Evolutionary conservation across 129 eudicot species (phyloP).

Genomic region (Ambrosia artemisiifolia): DNA sequence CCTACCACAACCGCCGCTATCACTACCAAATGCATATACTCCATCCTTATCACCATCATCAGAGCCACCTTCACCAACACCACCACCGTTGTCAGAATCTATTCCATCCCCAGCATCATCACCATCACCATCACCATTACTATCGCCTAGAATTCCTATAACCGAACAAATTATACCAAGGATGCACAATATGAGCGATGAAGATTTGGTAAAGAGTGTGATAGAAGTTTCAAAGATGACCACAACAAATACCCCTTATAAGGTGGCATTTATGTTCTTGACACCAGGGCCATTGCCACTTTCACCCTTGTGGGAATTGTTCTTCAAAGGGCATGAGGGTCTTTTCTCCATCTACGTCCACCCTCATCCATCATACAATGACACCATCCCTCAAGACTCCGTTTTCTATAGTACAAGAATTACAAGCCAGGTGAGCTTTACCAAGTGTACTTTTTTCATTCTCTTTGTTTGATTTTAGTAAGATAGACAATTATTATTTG

Average conservation of each 20-base stretch:
- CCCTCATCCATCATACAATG: constrained; percentile 39
- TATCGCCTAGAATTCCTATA: neutral
- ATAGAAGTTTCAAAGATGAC: constrained; percentile 16
- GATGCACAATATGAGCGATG: constrained; percentile 53
- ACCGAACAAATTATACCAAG: constrained; percentile 6
- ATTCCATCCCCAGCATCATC: no score
- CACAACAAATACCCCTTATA: neutral
- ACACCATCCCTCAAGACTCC: constrained; percentile 32
- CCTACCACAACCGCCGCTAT: neutral
- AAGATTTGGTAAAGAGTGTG: constrained; percentile 50
- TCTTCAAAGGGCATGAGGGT: constrained; percentile 41
- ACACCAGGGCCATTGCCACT: constrained; percentile 44
- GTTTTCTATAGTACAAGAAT: constrained; percentile 39
- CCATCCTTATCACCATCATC: constrained; percentile 1
- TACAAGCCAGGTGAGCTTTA: constrained; percentile 36
- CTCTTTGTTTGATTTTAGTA: no score
- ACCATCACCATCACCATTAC: no score
- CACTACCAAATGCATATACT: neutral
- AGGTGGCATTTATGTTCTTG: constrained; percentile 54
- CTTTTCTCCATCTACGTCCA: constrained; percentile 42
- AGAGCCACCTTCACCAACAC: neutral
- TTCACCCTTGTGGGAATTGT: constrained; percentile 49
- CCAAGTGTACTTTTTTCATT: no score
- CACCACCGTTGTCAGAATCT: neutral
- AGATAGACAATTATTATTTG: no score